Conservation (phyloP, 2,329 filamentous ascomycete species). For the Fusarium armeniacum region DNA sequence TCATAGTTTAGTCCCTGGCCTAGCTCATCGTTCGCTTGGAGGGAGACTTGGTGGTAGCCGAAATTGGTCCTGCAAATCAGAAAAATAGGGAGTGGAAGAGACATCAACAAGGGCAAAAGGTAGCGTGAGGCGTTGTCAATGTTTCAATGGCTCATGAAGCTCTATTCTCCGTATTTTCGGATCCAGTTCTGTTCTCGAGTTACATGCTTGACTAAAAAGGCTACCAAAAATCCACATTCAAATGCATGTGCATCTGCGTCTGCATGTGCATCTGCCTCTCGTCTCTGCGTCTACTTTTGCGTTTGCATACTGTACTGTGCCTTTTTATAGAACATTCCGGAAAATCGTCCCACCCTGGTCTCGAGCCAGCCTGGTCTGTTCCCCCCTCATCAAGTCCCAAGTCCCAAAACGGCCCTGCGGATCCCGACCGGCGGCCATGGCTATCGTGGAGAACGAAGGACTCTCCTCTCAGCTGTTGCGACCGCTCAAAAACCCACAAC, state of each 20-base stretch:
- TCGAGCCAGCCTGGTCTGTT: slow-evolving; percentile 10
- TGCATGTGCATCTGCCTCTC: slow-evolving; percentile 8
- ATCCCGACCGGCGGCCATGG: slow-evolving; percentile 2
- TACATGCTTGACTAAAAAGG: slow-evolving; percentile 10
- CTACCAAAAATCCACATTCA: slow-evolving; percentile 5
- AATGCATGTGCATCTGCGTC: slow-evolving; percentile 9
- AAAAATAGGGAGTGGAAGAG: slow-evolving; percentile 14
- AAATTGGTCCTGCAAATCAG: slow-evolving; percentile 39
- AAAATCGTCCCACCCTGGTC: slow-evolving; percentile 39
- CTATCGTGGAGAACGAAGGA: neutral
- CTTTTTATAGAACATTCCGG: slow-evolving; percentile 46
- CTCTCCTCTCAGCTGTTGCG: neutral
- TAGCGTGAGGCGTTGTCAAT: slow-evolving; percentile 19
- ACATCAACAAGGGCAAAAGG: neutral
- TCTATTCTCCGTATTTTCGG: slow-evolving; percentile 14
- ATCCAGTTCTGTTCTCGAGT: slow-evolving; percentile 23
- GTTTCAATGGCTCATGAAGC: slow-evolving; percentile 23
- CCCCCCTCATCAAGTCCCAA: slow-evolving; percentile 12
- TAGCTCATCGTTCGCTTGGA: slow-evolving; percentile 35
- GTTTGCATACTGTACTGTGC: slow-evolving; percentile 26
- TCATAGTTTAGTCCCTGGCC: slow-evolving; percentile 38
- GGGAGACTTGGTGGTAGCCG: slow-evolving; percentile 41
- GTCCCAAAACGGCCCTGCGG: slow-evolving; percentile 23
- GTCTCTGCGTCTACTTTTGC: slow-evolving; percentile 9
- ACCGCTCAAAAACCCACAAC: neutral